Percentiles rank a stretch among this genome's conserved stretches.
phyloP scores from a whole-genome alignment of 2,329 filamentous ascomycete genomes.

The Fusarium zealandicum region DNA sequence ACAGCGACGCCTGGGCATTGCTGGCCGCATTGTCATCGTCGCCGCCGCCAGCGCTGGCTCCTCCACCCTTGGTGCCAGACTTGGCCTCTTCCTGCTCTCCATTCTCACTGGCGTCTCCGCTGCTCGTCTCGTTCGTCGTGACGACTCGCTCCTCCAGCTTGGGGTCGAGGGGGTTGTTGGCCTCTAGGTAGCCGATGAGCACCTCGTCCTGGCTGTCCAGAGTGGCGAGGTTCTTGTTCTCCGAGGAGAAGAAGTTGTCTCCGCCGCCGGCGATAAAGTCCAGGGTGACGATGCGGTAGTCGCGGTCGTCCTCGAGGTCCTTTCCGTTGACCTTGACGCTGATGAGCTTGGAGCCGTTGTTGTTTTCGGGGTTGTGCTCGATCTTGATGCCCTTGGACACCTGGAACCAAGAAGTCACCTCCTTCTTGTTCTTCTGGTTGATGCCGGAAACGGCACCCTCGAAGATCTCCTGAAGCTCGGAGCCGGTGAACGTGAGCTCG shows the following conservation, averaged over 20 bases:
- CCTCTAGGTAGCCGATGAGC: constrained; percentile 57
- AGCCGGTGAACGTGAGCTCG: constrained; percentile 61
- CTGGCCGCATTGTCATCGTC: constrained; percentile 11
- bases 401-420: constrained; percentile 67
- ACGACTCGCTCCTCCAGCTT: constrained; percentile 54
- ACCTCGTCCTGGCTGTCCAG: constrained; percentile 64
- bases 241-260: constrained; percentile 64
- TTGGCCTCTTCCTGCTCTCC: constrained; percentile 17
- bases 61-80: constrained; percentile 3
- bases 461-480: constrained; percentile 62
- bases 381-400: constrained; percentile 64
- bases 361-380: constrained; percentile 61
- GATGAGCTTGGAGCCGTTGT: constrained; percentile 59
- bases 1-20: constrained; percentile 10
- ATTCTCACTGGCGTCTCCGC: constrained; percentile 2
- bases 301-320: constrained; percentile 52
- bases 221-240: constrained; percentile 48
- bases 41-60: constrained; percentile 1
- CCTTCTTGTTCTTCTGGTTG: constrained; percentile 61
- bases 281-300: constrained; percentile 67
- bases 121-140: constrained; percentile 20
- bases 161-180: constrained; percentile 57
- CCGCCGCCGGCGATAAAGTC: constrained; percentile 70
- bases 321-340: constrained; percentile 58
- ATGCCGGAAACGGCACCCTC: constrained; percentile 64